Evolutionary conservation across 345 rosid species (phyloP), one percentile per base, ranked within the genome.

Genomic region (Fremontodendron californicum): DNA sequence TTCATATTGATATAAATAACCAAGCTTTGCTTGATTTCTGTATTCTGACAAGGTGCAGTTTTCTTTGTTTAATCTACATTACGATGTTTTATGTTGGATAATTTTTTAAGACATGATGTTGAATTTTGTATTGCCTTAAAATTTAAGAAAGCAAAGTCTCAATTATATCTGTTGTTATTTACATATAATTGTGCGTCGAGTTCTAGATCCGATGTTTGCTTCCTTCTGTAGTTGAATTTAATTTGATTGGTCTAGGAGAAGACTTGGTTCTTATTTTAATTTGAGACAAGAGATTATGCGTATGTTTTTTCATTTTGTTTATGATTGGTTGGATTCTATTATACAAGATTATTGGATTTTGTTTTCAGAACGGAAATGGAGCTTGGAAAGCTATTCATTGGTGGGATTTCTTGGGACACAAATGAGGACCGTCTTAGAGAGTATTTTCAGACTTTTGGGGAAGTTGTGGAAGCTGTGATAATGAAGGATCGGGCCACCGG

Each of bases 381-480:
- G 82, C 89, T 84, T 52, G 93, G 94, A 74, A 94, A 92, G 88
- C 89, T 94, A n/a, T 94, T 94, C 81, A 80, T 94, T 48, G 98
- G 98, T 82, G 98, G 98, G 80, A 90, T 94, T 77, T 91, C 97
- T 6, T 92, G 98, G 97, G 97, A 94, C 82, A 92, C 97, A 3
- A 91, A 86, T 73, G 98, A 94, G 86, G 93, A 91, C 33, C 89
- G 93, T 77, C 90, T 94, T 9, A 89, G 92, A 52, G 90, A 91
- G 64, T 94, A 94, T 85, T 94, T 94, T 75, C 90, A 81, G 76
- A 78, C 81, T 39, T 94, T 89, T 78, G 97, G 97, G 46, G 93
- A 89, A 63, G 94, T 94, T 73, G 37, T 83, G 55, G 97, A 94
- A 84, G 92, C 94, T 42, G 97, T 92, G 58, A 89, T 92, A 48